phyloP scores from a whole-genome alignment of 257 asterid genomes.

The Prunella vulgaris region DNA sequence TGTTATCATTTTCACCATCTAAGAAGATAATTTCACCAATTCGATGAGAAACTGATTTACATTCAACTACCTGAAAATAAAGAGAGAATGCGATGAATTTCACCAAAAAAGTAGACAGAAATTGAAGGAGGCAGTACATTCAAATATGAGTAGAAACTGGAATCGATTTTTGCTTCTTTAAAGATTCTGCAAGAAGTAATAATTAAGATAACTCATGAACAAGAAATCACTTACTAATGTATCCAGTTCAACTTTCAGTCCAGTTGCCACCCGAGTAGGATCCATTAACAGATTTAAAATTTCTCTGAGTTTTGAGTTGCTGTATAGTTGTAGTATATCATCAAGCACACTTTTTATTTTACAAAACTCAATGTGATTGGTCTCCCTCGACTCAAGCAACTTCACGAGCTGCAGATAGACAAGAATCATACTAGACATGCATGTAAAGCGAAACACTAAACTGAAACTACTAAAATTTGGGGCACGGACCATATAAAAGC shows the following conservation, averaged over 20 bases:
- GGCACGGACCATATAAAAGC: no score
- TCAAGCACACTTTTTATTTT: conserved; percentile 77
- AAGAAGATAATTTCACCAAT: conserved; percentile 75
- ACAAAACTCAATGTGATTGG: conserved; percentile 92
- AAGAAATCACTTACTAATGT: conserved; percentile 54
- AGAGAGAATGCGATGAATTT: conserved; percentile 3
- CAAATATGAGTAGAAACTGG: background rate
- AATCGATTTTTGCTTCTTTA: background rate
- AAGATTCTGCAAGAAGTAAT: background rate
- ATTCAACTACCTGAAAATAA: conserved; percentile 63
- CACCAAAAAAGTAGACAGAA: background rate
- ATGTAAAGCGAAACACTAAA: no score
- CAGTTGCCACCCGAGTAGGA: conserved; percentile 95
- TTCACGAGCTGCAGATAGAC: conserved; percentile 75
- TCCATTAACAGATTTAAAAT: conserved; percentile 65
- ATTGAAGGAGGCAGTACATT: background rate
- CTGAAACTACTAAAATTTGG: no score
- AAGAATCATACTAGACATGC: no score
- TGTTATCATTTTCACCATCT: conserved; percentile 80
- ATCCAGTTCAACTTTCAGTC: conserved; percentile 74
- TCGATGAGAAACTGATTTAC: conserved; percentile 56
- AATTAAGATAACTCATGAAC: background rate
- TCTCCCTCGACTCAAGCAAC: conserved; percentile 91
- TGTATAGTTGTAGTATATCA: conserved; percentile 58
- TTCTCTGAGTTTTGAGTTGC: conserved; percentile 54